Conservation (phyloP, 2,329 filamentous ascomycete genomes). For the Stachybotrys elegans region DNA sequence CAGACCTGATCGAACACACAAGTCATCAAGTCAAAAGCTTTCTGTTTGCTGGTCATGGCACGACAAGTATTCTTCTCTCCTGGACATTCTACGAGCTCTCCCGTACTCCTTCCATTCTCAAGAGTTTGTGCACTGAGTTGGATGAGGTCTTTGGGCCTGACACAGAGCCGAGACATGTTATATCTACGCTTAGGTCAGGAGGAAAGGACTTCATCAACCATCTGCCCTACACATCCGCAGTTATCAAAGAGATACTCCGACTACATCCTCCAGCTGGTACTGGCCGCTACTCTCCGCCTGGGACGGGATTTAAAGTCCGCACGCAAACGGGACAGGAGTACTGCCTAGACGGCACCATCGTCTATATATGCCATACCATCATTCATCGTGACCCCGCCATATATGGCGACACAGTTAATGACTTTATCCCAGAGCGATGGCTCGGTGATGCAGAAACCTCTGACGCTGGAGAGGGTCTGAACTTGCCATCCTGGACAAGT, state of each 20-base stretch:
- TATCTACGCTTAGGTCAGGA: conserved; percentile 3
- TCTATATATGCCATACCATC: conserved; percentile 27
- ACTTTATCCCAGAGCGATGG: conserved; percentile 37
- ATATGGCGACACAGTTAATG: conserved; percentile 27
- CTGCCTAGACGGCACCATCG: conserved; percentile 27
- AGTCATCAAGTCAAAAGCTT: conserved; percentile 33
- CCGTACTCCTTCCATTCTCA: conserved; percentile 20
- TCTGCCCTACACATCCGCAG: conserved; percentile 29
- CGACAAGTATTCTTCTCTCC: conserved; percentile 29
- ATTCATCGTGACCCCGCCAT: conserved; percentile 27
- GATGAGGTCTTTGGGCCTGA: conserved; percentile 28
- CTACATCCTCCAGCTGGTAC: conserved; percentile 25
- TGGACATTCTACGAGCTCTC: conserved; percentile 32
- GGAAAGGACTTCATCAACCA: conserved; percentile 24
- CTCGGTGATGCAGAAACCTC: conserved; percentile 3
- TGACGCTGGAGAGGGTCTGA: background rate
- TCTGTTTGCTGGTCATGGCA: conserved; percentile 36
- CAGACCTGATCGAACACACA: conserved; percentile 21
- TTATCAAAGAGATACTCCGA: conserved; percentile 32
- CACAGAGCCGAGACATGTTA: conserved; percentile 8
- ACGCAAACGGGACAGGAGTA: conserved; percentile 6
- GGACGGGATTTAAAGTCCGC: conserved; percentile 10
- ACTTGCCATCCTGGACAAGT: background rate
- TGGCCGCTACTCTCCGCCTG: conserved; percentile 17
- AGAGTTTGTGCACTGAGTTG: conserved; percentile 26